These are phyloP conservation scores for Monascus ruber DNA, from an alignment of 2,329 filamentous ascomycete species.

Conservation along the genomic window DNA sequence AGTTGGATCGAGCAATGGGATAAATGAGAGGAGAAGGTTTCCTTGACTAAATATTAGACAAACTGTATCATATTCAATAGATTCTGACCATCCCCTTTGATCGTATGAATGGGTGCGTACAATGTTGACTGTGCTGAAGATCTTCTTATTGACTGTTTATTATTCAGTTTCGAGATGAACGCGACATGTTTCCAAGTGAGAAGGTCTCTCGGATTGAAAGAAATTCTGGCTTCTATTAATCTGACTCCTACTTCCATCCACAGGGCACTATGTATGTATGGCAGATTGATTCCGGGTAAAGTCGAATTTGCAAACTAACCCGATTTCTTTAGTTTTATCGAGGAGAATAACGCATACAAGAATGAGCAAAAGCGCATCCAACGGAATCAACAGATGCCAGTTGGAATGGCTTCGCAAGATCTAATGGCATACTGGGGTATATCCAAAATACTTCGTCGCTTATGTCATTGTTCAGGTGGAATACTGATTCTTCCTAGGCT, in stretches of 20 bases:
- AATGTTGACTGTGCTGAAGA: background rate
- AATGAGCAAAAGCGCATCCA: slow-evolving; percentile 50
- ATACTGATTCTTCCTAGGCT: slow-evolving; percentile 45
- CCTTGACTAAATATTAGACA: background rate
- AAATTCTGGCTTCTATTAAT: no score
- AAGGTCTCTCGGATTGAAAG: background rate
- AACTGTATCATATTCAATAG: slow-evolving; percentile 32
- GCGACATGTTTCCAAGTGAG: slow-evolving; percentile 76
- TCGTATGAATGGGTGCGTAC: slow-evolving; percentile 58
- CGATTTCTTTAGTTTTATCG: slow-evolving; percentile 58
- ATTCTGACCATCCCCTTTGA: slow-evolving; percentile 80
- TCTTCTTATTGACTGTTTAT: slow-evolving; percentile 5
- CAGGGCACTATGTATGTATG: slow-evolving; percentile 45
- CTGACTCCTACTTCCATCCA: no score
- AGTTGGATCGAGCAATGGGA: slow-evolving; percentile 4
- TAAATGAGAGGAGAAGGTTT: no score
- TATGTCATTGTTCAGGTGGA: background rate
- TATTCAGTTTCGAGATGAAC: slow-evolving; percentile 83
- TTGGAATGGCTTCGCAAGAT: slow-evolving; percentile 54
- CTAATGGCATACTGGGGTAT: slow-evolving; percentile 89
- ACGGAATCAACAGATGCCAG: slow-evolving; percentile 35
- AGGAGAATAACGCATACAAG: slow-evolving; percentile 75
- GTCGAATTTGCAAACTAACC: background rate
- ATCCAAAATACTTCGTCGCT: slow-evolving; percentile 1
- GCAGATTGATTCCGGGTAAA: background rate